Evolutionary conservation across 345 rosid species (phyloP), one percentile per base, ranked within the genome.

Genomic region (Salix dunnii): DNA sequence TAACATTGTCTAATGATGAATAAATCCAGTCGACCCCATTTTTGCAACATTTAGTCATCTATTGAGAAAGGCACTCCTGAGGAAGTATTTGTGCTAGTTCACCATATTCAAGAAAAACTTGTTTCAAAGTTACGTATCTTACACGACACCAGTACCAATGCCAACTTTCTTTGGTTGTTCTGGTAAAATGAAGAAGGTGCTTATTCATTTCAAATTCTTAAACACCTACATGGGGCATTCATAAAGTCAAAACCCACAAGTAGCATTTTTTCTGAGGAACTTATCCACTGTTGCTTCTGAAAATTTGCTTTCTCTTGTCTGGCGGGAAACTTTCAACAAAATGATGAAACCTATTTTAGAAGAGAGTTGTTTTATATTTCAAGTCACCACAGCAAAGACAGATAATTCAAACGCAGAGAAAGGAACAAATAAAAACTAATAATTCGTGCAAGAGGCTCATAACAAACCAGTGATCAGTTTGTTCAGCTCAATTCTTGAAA

Each of bases 21-120:
- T 51, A 53, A 75, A 27, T 58, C 49, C 62, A 53, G 48, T 6
- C 38, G 51, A 28, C 28, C 36, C 72, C 49, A 63, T 43, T 42
- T 53, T 63, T 30, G 46, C 62, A 58, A 14, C 68, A 66, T 53
- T 36, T 65, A 65, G 35, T 71, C 69, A 58, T 75, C 16, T 28
- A 31, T 27, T 14, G 38, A 9, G 55, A 53, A 43, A 63, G 61
- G 20, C 31, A 62, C 53, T 40, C 36, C 58, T 67, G 21, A 16
- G 55, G 25, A 27, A 60, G 68, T 33, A 55, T 38, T 70, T 40
- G 31, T 23, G 25, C 70, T 20, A 30, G 71, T 30, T 46, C 13
- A 64, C 30, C 60, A 46, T 74, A 12, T n/a, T 30, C 46, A 20
- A 33, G 48, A 14, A 74, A 46, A 74, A 46, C 38, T 30, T 30